Percentiles rank a stretch among this genome's conserved stretches.
Evolutionary conservation across 2,329 filamentous ascomycete genomes (phyloP).

Genomic region (Venturia oleaginea): DNA sequence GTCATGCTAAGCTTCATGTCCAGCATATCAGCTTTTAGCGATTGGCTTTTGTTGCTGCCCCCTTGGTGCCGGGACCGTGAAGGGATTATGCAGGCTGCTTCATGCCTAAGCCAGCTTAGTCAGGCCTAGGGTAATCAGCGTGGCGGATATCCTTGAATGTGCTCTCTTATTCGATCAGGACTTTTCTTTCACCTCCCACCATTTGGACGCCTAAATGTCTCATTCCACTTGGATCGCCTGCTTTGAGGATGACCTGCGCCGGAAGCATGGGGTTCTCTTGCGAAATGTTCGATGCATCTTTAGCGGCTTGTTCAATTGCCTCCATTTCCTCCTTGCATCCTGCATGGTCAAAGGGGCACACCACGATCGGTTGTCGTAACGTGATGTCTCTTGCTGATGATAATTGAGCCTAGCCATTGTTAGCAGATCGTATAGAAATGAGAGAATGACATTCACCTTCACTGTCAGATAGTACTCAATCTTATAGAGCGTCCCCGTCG

Average conservation of each 20-base stretch:
- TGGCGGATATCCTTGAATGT: neutral
- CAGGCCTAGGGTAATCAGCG: neutral
- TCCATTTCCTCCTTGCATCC: conserved; percentile 98
- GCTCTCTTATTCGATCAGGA: conserved; percentile 51
- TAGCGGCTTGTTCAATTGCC: conserved; percentile 90
- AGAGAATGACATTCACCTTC: conserved; percentile 52
- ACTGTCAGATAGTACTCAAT: conserved; percentile 95
- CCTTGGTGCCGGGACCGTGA: neutral
- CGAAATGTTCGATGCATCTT: conserved; percentile 81
- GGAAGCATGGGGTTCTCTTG: conserved; percentile 90
- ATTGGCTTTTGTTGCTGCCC: neutral
- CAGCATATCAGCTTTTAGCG: neutral
- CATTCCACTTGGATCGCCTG: conserved; percentile 60
- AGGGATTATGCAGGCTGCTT: neutral
- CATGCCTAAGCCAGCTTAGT: no score
- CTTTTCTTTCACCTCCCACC: conserved; percentile 53
- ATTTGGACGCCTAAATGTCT: conserved; percentile 52
- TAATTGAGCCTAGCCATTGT: conserved; percentile 61
- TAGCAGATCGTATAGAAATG: neutral
- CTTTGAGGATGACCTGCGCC: conserved; percentile 69
- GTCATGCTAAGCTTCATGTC: neutral
- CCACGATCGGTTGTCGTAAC: conserved; percentile 85
- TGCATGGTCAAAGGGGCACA: conserved; percentile 90
- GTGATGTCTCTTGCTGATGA: conserved; percentile 81
- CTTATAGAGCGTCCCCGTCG: conserved; percentile 88